Base-by-base conservation (phyloP, 768 basidiomycete genomes). In the Termitomyces sp. region DNA sequence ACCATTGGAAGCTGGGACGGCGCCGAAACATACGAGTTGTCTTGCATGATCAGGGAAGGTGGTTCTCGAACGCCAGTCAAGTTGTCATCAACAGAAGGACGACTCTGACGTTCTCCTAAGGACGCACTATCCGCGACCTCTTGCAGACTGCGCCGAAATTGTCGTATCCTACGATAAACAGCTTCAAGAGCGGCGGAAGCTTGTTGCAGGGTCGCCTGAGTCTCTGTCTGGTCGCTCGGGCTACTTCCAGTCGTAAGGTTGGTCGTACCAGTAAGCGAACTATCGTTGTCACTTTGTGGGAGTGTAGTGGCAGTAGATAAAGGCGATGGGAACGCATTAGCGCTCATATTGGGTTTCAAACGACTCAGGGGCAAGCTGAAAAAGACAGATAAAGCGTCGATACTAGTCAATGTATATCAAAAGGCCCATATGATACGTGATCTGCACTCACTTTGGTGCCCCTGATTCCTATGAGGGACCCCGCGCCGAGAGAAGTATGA, bases 121-220 rank as follows among this genome's bases (percentile, higher is more conserved):
- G 72, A 66, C 20, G 71, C 48, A n/a, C 68, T 66, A n/a, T 75
- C 74, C 7, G 75, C 68, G 18, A 83, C 68, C 58, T 74, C 73
- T 52, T 77, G 69, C 36, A 86, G 73, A 60, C 74, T 81, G 32
- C 75, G 76, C 58, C 83, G 77, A 51, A 84, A 77, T 67, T 80
- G 78, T 50, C 77, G 76, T 64, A 85, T 80, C 47, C 80, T 77
- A 60, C 73, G 75, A 67, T 81, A 83, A 22, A 81, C 83, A 36
- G 77, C 75, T 54, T 83, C 80, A 40, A 85, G 70, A 7, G 79
- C 79, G n/a, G 72, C 70, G 42, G 82, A 77, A n/a, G 82, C 80
- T 56, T 77, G 74, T 35, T 78, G 78, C 32, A 83, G 69, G 64
- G 63, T 76, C 47, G 66, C 66, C 56, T 74, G 74, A 49, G 73